Evolutionary conservation across 2,329 filamentous ascomycete genomes (phyloP), one percentile per base, ranked within the genome.

Genomic region (Davidsoniella eucalypti): DNA sequence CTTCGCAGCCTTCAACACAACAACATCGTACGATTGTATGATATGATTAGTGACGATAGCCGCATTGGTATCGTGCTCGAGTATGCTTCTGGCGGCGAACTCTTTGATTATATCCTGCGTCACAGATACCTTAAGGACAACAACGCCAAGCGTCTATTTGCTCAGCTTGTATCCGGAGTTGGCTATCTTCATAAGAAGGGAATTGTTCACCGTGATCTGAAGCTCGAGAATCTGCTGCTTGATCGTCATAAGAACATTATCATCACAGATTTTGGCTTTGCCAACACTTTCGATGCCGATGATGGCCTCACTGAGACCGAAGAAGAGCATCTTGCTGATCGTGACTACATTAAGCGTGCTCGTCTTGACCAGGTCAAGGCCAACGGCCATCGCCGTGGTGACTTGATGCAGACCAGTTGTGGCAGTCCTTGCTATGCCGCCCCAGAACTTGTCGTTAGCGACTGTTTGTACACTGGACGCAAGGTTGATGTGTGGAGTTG

Each of bases 401-500:
- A 98, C 67, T 69, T 98, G 60, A 98, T 98, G 92, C 90, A 95
- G 67, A 98, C 92, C 9, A 96, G 92, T 64, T 98, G 92, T 64
- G 92, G 92, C 56, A 96, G 90, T 65, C 92, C 92, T 6, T 98
- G 92, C 62, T 98, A 98, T 65, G 92, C 92, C 45, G 92, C 92
- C 12, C 92, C 92, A 4, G 92, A 98, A 67, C 72, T 98, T 49
- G 92, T 98, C 12, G 92, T 98, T 54, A 96, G 87, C 63, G 92
- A 98, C 65, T 94, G 88, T 14, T 69, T 98, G 6, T 98, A 98
- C 66, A 98, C 92, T 2, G 92, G 92, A 44, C 80, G 90, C 48
- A 98, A 98, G 66, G 92, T 98, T 23, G 92, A 98, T 62, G 92
- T 98, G 36, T 98, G 92, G 92, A 96, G 92, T 65, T 98, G 92